These are phyloP conservation scores for Podila verticillata DNA, from an alignment of 192 early-diverging fungal genomes.

Conservation along the genomic window DNA sequence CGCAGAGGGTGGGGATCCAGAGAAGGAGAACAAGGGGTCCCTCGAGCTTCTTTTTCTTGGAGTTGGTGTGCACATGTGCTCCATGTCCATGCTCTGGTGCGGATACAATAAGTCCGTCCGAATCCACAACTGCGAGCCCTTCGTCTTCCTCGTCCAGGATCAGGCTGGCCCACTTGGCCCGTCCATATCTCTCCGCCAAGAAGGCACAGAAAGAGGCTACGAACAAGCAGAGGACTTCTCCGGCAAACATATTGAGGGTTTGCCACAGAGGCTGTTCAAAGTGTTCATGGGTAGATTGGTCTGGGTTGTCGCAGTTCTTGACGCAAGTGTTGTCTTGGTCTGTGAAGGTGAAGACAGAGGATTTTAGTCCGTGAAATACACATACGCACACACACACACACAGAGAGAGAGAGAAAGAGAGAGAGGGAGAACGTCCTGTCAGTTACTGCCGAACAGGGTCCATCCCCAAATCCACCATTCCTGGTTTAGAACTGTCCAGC, in stretches of 20 bases:
- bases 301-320: slow-evolving; percentile 83
- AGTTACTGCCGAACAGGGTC: no score
- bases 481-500: no score
- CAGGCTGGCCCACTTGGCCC: slow-evolving; percentile 37
- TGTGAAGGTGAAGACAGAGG: slow-evolving; percentile 74
- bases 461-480: no score
- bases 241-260: slow-evolving; percentile 97
- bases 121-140: slow-evolving; percentile 44
- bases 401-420: no score
- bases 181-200: slow-evolving; percentile 25
- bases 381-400: no score
- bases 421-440: no score
- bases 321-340: slow-evolving; percentile 94
- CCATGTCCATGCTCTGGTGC: slow-evolving; percentile 16
- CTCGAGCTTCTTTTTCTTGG: slow-evolving; percentile 55
- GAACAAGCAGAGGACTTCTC: slow-evolving; percentile 85
- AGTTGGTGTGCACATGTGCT: slow-evolving; percentile 3
- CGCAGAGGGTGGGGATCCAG: slow-evolving; percentile 85
- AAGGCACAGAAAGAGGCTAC: slow-evolving; percentile 64
- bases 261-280: slow-evolving; percentile 99
- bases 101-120: slow-evolving; percentile 50
- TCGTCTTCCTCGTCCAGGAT: slow-evolving; percentile 22
- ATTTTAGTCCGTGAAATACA: slow-evolving; percentile 33
- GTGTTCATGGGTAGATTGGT: slow-evolving; percentile 69
- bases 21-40: slow-evolving; percentile 70